phyloP scores from a whole-genome alignment of 2,329 filamentous ascomycete genomes.

The Claviceps capensis region DNA sequence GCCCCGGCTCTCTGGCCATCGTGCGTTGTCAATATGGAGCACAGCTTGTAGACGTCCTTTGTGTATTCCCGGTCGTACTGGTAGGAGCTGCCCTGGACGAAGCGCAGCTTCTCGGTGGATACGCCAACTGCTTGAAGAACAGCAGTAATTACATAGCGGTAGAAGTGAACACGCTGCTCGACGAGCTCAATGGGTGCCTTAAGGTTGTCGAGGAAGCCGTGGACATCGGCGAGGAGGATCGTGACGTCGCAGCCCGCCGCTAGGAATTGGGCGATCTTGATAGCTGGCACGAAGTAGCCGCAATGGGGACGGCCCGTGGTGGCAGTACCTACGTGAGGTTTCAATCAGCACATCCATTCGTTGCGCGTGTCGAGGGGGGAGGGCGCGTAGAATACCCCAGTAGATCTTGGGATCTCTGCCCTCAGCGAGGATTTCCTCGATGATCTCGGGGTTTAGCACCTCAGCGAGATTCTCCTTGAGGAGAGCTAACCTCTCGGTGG shows the following conservation, averaged over 20 bases:
- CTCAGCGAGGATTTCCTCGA: constrained; percentile 57
- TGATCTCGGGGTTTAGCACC: constrained; percentile 71
- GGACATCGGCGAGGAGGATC: constrained; percentile 61
- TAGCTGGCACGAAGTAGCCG: constrained; percentile 76
- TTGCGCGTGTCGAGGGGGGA: neutral
- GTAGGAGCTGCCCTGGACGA: constrained; percentile 76
- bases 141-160: constrained; percentile 60
- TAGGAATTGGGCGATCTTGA: constrained; percentile 84
- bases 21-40: constrained; percentile 56
- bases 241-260: constrained; percentile 72
- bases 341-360: neutral
- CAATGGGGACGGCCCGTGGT: constrained; percentile 80
- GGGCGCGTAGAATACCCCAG: constrained; percentile 44
- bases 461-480: constrained; percentile 74
- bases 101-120: constrained; percentile 62
- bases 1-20: constrained; percentile 83
- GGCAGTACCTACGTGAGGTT: constrained; percentile 45
- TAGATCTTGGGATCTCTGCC: constrained; percentile 66
- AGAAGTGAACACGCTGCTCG: constrained; percentile 70
- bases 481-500: constrained; percentile 53
- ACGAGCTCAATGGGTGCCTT: constrained; percentile 86
- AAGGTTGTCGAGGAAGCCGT: constrained; percentile 68
- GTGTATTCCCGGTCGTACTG: constrained; percentile 61
- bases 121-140: constrained; percentile 69
- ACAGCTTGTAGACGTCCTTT: constrained; percentile 78